Conservation (phyloP, 768 basidiomycete species). For the Glaciozyma antarctica region DNA sequence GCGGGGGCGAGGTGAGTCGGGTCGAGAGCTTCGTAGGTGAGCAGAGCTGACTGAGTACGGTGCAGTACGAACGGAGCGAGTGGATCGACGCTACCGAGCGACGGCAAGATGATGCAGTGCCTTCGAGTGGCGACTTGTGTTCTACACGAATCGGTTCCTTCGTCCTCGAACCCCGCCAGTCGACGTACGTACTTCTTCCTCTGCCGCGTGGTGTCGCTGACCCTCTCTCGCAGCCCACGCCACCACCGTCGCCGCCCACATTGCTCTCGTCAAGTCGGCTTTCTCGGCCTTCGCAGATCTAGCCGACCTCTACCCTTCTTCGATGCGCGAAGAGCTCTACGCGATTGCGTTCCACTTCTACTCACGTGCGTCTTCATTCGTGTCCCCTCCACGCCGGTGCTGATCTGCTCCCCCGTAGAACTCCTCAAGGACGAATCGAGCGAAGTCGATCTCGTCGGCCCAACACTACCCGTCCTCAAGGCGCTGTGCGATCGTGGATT, state of each 20-base stretch:
- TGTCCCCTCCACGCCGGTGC: background rate
- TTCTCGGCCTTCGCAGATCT: constrained; percentile 56
- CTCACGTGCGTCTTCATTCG: constrained; percentile 47
- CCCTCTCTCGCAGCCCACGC: constrained; percentile 40
- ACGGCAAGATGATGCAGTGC: constrained; percentile 52
- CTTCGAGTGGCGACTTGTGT: constrained; percentile 72
- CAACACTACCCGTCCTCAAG: constrained; percentile 72
- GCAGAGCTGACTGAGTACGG: background rate
- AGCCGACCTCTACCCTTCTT: constrained; percentile 50
- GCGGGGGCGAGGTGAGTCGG: constrained; percentile 3
- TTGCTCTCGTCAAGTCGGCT: constrained; percentile 55
- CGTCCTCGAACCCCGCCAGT: background rate
- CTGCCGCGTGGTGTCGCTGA: constrained; percentile 24
- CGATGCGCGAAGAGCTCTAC: constrained; percentile 63
- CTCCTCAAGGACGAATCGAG: constrained; percentile 76
- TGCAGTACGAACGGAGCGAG: constrained; percentile 8
- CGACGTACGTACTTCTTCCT: constrained; percentile 33
- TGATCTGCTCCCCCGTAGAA: constrained; percentile 45
- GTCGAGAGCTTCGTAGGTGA: background rate
- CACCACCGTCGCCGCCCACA: constrained; percentile 46
- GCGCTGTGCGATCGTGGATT: constrained; percentile 50
- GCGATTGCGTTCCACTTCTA: constrained; percentile 72
- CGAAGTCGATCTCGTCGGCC: constrained; percentile 66
- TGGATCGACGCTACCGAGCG: background rate
- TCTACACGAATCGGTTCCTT: constrained; percentile 59